Evolutionary conservation across 139 green algal species (phyloP).

Genomic region (Astrephomene gubernaculifera): DNA sequence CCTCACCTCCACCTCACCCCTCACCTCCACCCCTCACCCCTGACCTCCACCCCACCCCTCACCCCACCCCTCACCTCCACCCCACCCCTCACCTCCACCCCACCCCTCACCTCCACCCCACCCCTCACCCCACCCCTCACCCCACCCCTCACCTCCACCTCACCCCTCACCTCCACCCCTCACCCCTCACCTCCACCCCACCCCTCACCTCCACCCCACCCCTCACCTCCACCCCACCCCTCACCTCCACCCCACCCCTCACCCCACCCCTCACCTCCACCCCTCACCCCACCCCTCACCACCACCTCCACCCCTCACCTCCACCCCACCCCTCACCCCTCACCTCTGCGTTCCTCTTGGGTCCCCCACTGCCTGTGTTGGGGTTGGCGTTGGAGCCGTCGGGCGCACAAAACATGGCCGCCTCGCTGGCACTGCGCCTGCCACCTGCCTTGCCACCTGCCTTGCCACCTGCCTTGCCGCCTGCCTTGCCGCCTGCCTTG

Average conservation of each 20-base stretch:
- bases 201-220: not conserved
- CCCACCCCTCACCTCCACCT: conserved; percentile 65
- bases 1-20: conserved; percentile 52
- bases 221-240: not conserved
- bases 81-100: too few relatives aligned
- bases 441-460: not conserved
- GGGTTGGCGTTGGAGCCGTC: conserved; percentile 74
- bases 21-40: not conserved
- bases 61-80: not conserved
- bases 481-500: conserved; percentile 25
- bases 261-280: not conserved
- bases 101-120: not conserved
- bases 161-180: not conserved
- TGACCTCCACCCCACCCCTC: not conserved
- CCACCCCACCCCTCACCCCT: not conserved
- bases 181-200: not conserved
- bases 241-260: not conserved
- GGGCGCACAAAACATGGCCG: conserved; percentile 22
- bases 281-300: not conserved
- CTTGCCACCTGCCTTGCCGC: not conserved
- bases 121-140: not conserved
- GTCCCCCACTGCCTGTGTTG: conserved; percentile 65
- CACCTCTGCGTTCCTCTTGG: conserved; percentile 60
- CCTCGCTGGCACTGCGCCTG: too few relatives aligned
- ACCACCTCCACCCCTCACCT: not conserved